Conservation (phyloP, 2,329 filamentous ascomycete species). For the Penicillium hordei region DNA sequence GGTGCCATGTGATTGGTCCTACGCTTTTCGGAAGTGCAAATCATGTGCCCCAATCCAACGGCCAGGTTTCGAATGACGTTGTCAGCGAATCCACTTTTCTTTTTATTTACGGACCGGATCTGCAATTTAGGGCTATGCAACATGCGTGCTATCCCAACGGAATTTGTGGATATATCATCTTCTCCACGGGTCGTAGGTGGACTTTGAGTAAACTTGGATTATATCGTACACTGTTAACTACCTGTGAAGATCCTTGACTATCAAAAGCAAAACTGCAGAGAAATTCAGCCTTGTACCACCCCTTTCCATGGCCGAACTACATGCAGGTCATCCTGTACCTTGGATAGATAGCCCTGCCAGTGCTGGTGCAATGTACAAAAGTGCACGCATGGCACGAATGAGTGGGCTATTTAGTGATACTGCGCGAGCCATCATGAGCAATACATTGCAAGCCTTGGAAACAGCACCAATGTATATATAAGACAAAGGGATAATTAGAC, state of each 20-base stretch:
- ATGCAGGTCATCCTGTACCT: background rate
- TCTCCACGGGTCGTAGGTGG: background rate
- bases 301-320: background rate
- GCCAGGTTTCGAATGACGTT: background rate
- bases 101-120: background rate
- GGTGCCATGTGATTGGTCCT: background rate
- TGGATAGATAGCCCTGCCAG: no score
- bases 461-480: background rate
- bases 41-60: background rate
- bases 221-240: background rate
- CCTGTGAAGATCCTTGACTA: background rate
- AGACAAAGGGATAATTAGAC: background rate
- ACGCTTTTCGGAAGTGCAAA: background rate
- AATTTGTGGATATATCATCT: background rate
- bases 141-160: no score
- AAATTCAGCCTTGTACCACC: background rate
- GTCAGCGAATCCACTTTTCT: background rate
- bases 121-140: background rate
- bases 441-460: background rate
- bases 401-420: background rate
- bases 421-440: no score
- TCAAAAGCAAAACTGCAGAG: background rate
- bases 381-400: background rate
- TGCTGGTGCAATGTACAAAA: background rate
- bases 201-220: background rate